Conservation (phyloP, 352 stramenopile genomes). For the Pythium aristosporum region DNA sequence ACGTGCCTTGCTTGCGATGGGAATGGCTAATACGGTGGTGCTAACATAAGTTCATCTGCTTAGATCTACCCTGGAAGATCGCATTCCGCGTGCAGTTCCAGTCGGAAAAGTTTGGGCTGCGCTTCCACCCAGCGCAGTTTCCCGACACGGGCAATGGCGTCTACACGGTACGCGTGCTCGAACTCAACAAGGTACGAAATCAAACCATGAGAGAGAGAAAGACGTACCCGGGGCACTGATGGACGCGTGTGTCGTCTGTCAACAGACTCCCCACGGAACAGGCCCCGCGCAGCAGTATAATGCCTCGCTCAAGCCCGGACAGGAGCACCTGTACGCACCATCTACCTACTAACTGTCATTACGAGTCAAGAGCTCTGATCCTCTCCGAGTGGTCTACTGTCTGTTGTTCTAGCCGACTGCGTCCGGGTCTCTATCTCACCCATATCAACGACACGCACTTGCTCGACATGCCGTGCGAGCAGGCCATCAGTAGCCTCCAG, state of each 20-base stretch:
- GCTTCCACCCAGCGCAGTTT: slow-evolving; percentile 76
- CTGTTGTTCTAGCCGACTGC: slow-evolving; percentile 27
- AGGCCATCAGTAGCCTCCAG: slow-evolving; percentile 68
- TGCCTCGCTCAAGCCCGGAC: slow-evolving; percentile 43
- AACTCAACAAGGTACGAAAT: slow-evolving; percentile 55
- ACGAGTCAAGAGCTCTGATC: background rate
- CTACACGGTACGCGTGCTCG: slow-evolving; percentile 76
- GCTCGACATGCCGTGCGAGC: slow-evolving; percentile 57
- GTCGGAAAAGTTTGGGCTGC: slow-evolving; percentile 75
- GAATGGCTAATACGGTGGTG: too few relatives aligned
- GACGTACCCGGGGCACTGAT: too few relatives aligned
- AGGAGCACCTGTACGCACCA: slow-evolving; percentile 53
- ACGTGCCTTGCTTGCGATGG: background rate
- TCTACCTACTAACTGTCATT: background rate
- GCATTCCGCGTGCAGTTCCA: slow-evolving; percentile 82
- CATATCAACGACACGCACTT: slow-evolving; percentile 79
- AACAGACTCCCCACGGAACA: slow-evolving; percentile 39
- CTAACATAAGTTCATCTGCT: background rate
- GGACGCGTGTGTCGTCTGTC: background rate
- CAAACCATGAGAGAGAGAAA: background rate
- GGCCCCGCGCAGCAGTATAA: slow-evolving; percentile 77
- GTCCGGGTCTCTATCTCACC: slow-evolving; percentile 73
- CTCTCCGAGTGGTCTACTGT: background rate
- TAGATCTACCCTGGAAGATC: slow-evolving; percentile 81
- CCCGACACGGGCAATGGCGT: slow-evolving; percentile 83